Evolutionary conservation across 2,329 filamentous ascomycete species (phyloP).

Genomic region (Aphanocladium album): DNA sequence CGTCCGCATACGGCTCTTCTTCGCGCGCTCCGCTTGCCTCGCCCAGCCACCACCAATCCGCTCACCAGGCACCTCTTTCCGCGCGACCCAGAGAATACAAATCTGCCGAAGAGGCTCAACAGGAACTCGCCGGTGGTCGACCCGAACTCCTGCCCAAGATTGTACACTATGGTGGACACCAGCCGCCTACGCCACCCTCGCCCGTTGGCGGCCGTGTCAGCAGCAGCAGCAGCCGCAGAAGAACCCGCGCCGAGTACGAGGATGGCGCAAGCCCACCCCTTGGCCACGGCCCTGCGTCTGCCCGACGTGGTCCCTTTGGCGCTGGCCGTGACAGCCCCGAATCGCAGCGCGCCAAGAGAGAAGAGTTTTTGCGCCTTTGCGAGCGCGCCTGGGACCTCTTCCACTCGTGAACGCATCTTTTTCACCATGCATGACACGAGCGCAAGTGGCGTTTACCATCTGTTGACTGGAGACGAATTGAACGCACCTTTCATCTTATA

Average conservation of each 20-base stretch:
- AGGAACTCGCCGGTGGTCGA: constrained; percentile 82
- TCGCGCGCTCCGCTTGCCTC: constrained; percentile 68
- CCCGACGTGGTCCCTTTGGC: constrained; percentile 66
- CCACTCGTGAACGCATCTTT: constrained; percentile 61
- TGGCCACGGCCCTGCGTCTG: constrained; percentile 62
- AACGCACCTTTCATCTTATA: not conserved
- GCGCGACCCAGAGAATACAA: constrained; percentile 79
- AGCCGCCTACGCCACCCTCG: constrained; percentile 87
- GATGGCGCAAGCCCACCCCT: constrained; percentile 84
- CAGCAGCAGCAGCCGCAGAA: constrained; percentile 54
- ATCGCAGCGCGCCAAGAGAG: constrained; percentile 78
- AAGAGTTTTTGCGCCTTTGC: constrained; percentile 84
- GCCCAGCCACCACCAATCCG: constrained; percentile 63
- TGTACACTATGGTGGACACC: constrained; percentile 91
- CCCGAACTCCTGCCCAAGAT: constrained; percentile 89
- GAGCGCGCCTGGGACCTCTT: constrained; percentile 94
- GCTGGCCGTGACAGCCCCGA: constrained; percentile 80
- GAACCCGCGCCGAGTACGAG: constrained; percentile 86
- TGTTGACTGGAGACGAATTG: constrained; percentile 15
- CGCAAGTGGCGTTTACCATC: constrained; percentile 16
- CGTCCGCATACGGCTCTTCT: constrained; percentile 54
- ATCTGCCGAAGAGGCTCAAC: constrained; percentile 92
- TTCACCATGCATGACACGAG: constrained; percentile 15
- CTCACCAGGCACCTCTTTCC: constrained; percentile 47
- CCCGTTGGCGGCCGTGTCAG: constrained; percentile 49